Conservation (phyloP, 176 grass and related monocot species). For the Musa troglodytarum region DNA sequence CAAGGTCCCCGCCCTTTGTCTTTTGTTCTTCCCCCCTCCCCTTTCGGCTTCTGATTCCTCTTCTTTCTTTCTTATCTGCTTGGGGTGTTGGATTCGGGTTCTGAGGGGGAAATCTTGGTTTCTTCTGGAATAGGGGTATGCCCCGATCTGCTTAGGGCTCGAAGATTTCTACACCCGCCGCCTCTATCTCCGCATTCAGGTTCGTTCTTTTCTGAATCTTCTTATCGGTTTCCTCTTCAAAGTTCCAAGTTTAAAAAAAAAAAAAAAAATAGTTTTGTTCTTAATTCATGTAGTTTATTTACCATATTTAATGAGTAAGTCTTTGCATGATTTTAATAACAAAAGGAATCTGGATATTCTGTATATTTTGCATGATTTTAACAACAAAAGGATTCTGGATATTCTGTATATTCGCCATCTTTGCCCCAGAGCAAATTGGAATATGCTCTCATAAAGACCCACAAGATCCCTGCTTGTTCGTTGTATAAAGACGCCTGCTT, state of each 20-base stretch:
- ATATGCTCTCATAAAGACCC: not conserved
- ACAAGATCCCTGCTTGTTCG: not conserved
- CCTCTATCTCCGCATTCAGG: conserved; percentile 69
- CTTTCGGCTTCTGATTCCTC: not conserved
- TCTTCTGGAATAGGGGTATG: conserved; percentile 43
- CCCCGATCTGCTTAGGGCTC: conserved; percentile 67
- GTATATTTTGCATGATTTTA: not conserved
- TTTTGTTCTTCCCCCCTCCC: not conserved
- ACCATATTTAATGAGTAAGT: not conserved
- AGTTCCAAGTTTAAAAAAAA: not conserved
- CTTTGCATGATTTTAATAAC: not conserved
- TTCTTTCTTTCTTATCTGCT: not conserved
- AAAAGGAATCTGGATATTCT: not conserved
- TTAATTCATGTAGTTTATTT: not conserved
- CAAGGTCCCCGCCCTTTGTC: conserved; percentile 26
- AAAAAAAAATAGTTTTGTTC: not conserved
- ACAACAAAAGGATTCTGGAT: not conserved
- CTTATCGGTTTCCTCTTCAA: not conserved
- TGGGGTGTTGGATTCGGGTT: conserved; percentile 10
- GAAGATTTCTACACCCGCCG: conserved; percentile 87
- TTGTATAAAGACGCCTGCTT: not conserved
- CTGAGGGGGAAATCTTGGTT: not conserved
- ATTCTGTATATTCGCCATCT: not conserved
- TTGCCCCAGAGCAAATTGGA: not conserved
- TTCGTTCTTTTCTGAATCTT: conserved; percentile 5